Conservation (phyloP, 2,329 filamentous ascomycete species). For the Sphaerulina populicola region DNA sequence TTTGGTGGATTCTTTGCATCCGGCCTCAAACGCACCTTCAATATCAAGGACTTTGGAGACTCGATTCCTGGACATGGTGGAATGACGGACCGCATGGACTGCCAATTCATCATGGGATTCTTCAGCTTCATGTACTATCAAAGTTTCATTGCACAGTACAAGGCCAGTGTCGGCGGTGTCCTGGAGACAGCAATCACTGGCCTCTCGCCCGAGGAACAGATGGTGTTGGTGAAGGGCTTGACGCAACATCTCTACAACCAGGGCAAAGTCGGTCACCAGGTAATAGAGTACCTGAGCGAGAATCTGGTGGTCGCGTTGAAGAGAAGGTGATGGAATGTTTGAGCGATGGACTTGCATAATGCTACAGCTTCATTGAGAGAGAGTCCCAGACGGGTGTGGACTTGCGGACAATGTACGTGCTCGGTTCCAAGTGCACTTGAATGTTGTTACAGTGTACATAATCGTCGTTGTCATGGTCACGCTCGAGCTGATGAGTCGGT, state of each 20-base stretch:
- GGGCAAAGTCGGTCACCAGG: slow-evolving; percentile 49
- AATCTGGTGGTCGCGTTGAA: slow-evolving; percentile 20
- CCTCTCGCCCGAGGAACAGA: slow-evolving; percentile 77
- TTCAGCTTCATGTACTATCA: slow-evolving; percentile 99
- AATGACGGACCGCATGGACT: slow-evolving; percentile 98
- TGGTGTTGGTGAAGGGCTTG: slow-evolving; percentile 62
- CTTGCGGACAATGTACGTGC: neutral
- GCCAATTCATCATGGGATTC: slow-evolving; percentile 99
- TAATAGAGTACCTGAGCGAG: slow-evolving; percentile 34
- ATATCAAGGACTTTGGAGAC: slow-evolving; percentile 99
- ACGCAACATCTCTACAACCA: slow-evolving; percentile 58
- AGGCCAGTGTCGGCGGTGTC: slow-evolving; percentile 73
- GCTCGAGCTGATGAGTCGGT: neutral
- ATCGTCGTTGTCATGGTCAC: neutral
- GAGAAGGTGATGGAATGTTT: slow-evolving; percentile 12
- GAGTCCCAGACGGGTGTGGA: neutral
- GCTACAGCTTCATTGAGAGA: slow-evolving; percentile 2
- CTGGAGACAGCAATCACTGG: slow-evolving; percentile 88
- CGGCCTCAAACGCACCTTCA: slow-evolving; percentile 95
- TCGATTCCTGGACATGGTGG: slow-evolving; percentile 95
- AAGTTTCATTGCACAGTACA: slow-evolving; percentile 81
- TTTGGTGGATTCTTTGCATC: slow-evolving; percentile 98
- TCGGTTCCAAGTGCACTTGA: no score
- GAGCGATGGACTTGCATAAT: neutral
- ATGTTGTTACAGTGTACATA: neutral